These are phyloP conservation scores for Wickerhamomyces xylosicus DNA, from an alignment of 805 yeast species.

Conservation along the genomic window DNA sequence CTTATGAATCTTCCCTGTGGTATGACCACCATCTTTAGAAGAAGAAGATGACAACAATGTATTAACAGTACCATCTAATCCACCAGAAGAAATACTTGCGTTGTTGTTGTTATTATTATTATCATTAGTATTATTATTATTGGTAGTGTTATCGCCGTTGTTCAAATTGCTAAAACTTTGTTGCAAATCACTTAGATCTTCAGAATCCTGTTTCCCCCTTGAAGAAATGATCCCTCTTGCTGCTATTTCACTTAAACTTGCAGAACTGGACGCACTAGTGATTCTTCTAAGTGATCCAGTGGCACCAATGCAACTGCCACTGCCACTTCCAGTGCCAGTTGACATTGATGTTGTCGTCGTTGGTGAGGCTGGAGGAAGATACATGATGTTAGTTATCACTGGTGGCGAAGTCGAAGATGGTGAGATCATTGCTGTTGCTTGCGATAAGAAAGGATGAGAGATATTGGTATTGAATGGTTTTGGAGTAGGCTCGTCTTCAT, in stretches of 20 bases:
- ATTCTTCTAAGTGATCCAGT: constrained; percentile 4
- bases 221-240: constrained; percentile 29
- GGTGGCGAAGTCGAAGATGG: constrained; percentile 1
- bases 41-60: too few relatives aligned
- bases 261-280: constrained; percentile 27
- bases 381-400: background rate
- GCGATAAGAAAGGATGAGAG: too few relatives aligned
- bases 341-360: constrained; percentile 6
- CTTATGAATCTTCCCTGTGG: constrained; percentile 1
- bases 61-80: too few relatives aligned
- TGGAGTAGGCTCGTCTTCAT: constrained; percentile 1
- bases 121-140: constrained; percentile 1
- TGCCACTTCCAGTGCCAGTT: too few relatives aligned
- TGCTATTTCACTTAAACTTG: constrained; percentile 41
- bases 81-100: background rate
- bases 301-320: too few relatives aligned
- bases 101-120: background rate
- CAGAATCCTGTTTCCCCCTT: constrained; percentile 7
- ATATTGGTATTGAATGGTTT: constrained; percentile 5
- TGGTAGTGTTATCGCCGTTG: constrained; percentile 3
- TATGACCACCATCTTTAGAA: background rate
- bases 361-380: background rate
- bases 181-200: constrained; percentile 12
- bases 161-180: constrained; percentile 10
- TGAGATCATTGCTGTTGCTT: background rate